phyloP scores from a whole-genome alignment of 257 asterid genomes.

The Apocynum venetum region DNA sequence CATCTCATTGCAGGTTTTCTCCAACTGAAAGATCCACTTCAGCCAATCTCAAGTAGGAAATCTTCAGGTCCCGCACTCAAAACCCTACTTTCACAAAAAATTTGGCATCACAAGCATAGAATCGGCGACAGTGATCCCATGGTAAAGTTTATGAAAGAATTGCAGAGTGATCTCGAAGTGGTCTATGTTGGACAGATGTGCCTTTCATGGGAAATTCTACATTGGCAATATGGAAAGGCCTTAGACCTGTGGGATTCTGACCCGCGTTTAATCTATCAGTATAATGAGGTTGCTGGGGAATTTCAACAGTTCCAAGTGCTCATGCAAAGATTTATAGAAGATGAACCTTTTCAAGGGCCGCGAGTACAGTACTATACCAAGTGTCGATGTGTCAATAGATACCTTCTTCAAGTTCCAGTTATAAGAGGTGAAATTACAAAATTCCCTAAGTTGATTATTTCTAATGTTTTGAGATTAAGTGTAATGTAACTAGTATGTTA shows the following conservation, averaged over 20 bases:
- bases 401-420: conserved; percentile 87
- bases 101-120: conserved; percentile 57
- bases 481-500: too few relatives aligned
- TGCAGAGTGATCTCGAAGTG: conserved; percentile 74
- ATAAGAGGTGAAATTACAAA: conserved; percentile 44
- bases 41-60: conserved; percentile 45
- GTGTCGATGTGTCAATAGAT: conserved; percentile 59
- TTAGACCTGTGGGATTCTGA: conserved; percentile 72
- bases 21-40: conserved; percentile 78
- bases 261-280: conserved; percentile 46
- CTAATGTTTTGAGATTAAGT: neutral
- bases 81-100: conserved; percentile 53
- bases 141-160: conserved; percentile 68
- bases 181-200: conserved; percentile 91
- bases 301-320: conserved; percentile 94
- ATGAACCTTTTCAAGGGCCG: conserved; percentile 80
- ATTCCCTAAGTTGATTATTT: neutral
- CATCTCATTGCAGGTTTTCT: conserved; percentile 58
- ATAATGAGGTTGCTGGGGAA: conserved; percentile 80
- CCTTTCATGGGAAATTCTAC: conserved; percentile 93
- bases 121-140: conserved; percentile 60
- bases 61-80: conserved; percentile 51
- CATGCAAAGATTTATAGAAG: conserved; percentile 76
- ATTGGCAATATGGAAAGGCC: conserved; percentile 79
- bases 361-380: conserved; percentile 59